A percentile compares a stretch with the other conserved stretches of the same genome.
These are phyloP conservation scores for Colletotrichum spaethianum DNA, from an alignment of 2,329 filamentous ascomycete genomes.

Conservation along the genomic window DNA sequence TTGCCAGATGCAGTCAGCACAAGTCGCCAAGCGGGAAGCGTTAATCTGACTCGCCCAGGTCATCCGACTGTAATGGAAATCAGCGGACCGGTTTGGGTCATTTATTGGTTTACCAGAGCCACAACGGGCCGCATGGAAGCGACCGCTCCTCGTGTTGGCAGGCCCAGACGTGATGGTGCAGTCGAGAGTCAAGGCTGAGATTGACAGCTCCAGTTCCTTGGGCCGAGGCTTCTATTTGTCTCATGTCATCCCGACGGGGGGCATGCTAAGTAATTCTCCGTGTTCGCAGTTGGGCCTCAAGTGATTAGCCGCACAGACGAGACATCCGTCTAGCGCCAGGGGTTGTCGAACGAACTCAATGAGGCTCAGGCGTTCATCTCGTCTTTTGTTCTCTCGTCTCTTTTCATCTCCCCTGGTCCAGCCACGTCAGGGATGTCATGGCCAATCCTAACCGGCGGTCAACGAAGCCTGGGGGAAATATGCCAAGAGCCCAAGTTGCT, in stretches of 20 bases:
- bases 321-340: background rate
- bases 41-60: slow-evolving; percentile 28
- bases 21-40: slow-evolving; percentile 12
- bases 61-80: slow-evolving; percentile 25
- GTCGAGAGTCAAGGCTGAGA: background rate
- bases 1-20: slow-evolving; percentile 17
- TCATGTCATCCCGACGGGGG: background rate
- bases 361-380: slow-evolving; percentile 37
- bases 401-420: slow-evolving; percentile 32
- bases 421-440: slow-evolving; percentile 30
- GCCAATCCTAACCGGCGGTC: slow-evolving; percentile 26
- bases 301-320: slow-evolving; percentile 31
- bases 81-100: slow-evolving; percentile 14
- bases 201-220: background rate
- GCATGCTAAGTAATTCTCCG: background rate
- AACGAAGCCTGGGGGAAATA: background rate
- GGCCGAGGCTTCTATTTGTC: background rate
- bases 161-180: background rate
- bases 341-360: slow-evolving; percentile 26
- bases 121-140: background rate
- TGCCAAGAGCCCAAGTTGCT: slow-evolving; percentile 7
- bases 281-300: slow-evolving; percentile 8
- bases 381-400: slow-evolving; percentile 28
- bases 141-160: background rate
- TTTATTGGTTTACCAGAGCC: slow-evolving; percentile 28